Evolutionary conservation across 768 basidiomycete species (phyloP), one percentile per base, ranked within the genome.

Genomic region (Roridomyces roridus): DNA sequence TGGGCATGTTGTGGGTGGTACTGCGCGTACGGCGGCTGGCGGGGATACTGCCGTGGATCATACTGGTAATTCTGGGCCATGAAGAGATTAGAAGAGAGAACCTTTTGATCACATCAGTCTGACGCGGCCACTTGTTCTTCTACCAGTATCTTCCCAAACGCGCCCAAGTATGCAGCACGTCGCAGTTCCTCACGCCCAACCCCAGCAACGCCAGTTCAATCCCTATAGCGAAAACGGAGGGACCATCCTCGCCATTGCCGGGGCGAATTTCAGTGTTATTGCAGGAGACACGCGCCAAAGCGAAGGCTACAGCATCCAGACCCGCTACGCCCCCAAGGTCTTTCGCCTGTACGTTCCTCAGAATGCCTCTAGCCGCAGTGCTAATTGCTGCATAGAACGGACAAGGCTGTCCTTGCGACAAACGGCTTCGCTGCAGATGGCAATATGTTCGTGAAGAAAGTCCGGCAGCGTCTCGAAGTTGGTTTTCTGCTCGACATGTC

Each of bases 381-480:
- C 48, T 50, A 36, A 46, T 28, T 57, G 40, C 28, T 46, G 54
- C 40, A 51, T 72, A 96, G 94, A 70, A 96, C 94, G 17, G 93
- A 95, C 75, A 92, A 88, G 67, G 92, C 92, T 28, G 93, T 95
- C 6, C 80, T 99, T 20, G 95, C 96, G 18, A 94, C 97, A 34
- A 97, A 98, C 66, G 97, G 97, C 9, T 98, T 98, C 71, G 92
- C 94, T 39, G 97, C 96, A 43, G 97, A 99, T 70, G 96, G 94
- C 23, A 96, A 96, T 67, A 92, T 92, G 85, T 96, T 99, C 68
- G 94, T 98, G 67, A 97, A 98, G 85, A 88, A 89, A 69, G 89
- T 99, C 48, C 89, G 91, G 70, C 96, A 98, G 72, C 85, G 96
- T 64, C 81, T 99, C 4, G 97, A 98, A 84, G 96, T 96, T 55